Base-by-base conservation (phyloP, 2,329 filamentous ascomycete species). In the Calonectria hongkongensis region DNA sequence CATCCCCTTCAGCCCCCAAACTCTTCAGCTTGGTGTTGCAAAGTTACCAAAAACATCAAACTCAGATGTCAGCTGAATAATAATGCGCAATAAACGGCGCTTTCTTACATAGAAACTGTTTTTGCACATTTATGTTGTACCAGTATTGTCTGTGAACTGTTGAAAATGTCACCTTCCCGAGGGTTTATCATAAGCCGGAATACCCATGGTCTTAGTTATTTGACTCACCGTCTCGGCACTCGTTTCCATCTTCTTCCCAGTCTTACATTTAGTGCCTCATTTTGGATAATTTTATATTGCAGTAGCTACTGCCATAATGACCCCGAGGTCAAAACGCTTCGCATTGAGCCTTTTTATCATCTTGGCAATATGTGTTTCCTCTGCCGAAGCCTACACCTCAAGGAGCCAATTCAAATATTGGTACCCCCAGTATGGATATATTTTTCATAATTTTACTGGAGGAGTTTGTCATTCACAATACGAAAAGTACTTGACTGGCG, bases 401-500 rank as follows among this genome's bases (percentile, higher is more conserved):
- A 54, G 13, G 18, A 63, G 27, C 9, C 70, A 69, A 21, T 69
- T 72, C 39, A 39, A 65, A n/a, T 8, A 65, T 33, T 72, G 47
- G 47, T 72, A 66, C 13, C 66, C 66, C 3, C 70, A 72, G 27
- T 72, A 65, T 21, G 66, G 70, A 41, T 48, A 50, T 12, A 54
- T 68, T 13, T 72, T 69, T 41, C 30, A 48, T 13, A 48, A 72
- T 2, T 60, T 72, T 16, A 69, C 43, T 3, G 27, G 15, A 28
- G 68, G 68, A 28, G 9, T 54, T n/a, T 72, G 66, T 43, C 18
- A 39, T 15, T 21, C 21, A 3, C 21, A 69, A 58, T 69, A 69
- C 58, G 9, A 39, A 30, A 51, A 43, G 7, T 72, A 72, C 41
- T 30, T 56, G 9, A 65, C 39, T 4, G 66, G 66, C 5, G 7